Base-by-base conservation (phyloP, 1,284 basidiomycete genomes). In the Kwoniella shivajii region DNA sequence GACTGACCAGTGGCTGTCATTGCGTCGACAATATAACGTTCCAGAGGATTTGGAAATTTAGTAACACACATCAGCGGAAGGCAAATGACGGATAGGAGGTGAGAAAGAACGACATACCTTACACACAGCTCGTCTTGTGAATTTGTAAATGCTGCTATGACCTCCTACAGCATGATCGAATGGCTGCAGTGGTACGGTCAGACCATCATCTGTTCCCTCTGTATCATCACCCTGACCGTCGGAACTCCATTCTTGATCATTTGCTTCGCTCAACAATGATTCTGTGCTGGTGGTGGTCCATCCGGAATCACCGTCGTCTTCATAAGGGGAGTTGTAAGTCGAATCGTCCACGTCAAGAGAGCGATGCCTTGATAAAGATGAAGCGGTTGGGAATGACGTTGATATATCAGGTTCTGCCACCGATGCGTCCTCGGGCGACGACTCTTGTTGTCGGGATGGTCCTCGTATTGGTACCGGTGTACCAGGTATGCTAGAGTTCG, bases 121-220 rank as follows among this genome's bases (percentile, higher is more conserved):
- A 83, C 95, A 99, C 18, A 99, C 93, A 10, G 96, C 95, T 53
- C 93, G 85, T 67, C 92, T 92, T 2, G 95, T 98, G 71, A 99
- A 99, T 75, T 94, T 94, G 80, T 99, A 99, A 70, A 99, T 97
- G 59, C 92, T 89, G 66, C 86, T 92, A 77, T 99, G 95, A 1
- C 95, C 95, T 39, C 95, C 95, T 24, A 99, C 95, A 78, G 98
- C 94, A 72, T 99, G 97, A 54, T 91, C 87, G 78, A 96, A 99
- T 1, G 96, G 96, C 56, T 90, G 87, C 5, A 99, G 81, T 34
- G 95, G 95, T 43, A 99, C 93, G 53, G 92, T 90, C n/a, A 90
- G 89, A 14, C 42, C 51, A 45, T 89, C 78, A 26, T 73, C 70
- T 46, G 69, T 65, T 31, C 64, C 68, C 10, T 58, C 58, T 20